Evolutionary conservation across 1,139 yeast species (phyloP).

Genomic region (Ashbya aceris): DNA sequence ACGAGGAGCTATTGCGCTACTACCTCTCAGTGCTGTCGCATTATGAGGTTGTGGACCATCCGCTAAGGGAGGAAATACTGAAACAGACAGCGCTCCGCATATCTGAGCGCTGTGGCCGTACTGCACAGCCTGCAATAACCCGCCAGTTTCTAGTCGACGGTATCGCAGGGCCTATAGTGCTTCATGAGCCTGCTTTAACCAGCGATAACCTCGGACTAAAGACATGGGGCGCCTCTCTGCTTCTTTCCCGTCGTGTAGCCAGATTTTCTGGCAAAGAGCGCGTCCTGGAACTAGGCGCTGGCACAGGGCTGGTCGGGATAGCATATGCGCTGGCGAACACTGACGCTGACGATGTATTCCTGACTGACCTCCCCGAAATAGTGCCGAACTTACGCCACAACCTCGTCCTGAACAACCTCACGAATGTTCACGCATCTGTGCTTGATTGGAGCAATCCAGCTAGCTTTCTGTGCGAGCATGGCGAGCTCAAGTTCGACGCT

Average conservation of each 20-base stretch:
- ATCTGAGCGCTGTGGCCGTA: constrained; percentile 78
- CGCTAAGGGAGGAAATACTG: constrained; percentile 37
- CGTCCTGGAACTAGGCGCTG: constrained; percentile 81
- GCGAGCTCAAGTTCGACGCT: constrained; percentile 39
- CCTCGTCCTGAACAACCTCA: constrained; percentile 40
- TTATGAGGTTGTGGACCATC: constrained; percentile 28
- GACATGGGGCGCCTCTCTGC: constrained; percentile 90
- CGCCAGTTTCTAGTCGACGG: constrained; percentile 39
- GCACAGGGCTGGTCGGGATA: constrained; percentile 87
- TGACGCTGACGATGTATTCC: constrained; percentile 32
- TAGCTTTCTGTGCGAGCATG: constrained; percentile 29
- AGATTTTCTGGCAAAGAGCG: constrained; percentile 6
- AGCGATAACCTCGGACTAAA: constrained; percentile 82
- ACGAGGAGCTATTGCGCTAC: constrained; percentile 39
- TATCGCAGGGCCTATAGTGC: constrained; percentile 32
- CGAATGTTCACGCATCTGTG: constrained; percentile 35
- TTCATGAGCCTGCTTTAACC: constrained; percentile 80
- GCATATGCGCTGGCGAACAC: constrained; percentile 33
- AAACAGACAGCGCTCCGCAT: constrained; percentile 54
- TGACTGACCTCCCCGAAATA: constrained; percentile 78
- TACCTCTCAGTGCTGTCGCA: constrained; percentile 56
- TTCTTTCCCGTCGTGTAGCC: constrained; percentile 45
- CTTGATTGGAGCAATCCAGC: constrained; percentile 72
- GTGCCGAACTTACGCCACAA: constrained; percentile 57
- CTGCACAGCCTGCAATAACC: constrained; percentile 68